phyloP scores from a whole-genome alignment of 2,329 filamentous ascomycete genomes.

The Colletotrichum sp. region DNA sequence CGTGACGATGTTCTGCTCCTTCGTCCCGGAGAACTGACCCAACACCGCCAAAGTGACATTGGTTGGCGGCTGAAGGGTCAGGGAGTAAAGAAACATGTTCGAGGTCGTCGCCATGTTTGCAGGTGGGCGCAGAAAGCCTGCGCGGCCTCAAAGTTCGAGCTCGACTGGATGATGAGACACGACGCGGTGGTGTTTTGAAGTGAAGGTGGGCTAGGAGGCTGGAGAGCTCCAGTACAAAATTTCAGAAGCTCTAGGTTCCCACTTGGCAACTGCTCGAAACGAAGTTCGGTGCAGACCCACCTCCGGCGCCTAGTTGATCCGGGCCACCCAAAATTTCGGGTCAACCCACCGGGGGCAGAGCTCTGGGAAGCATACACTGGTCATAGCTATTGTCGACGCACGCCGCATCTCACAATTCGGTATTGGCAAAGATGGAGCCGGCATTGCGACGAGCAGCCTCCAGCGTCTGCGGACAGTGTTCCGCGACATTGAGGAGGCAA shows the following conservation, averaged over 20 bases:
- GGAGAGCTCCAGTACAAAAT: conserved; percentile 19
- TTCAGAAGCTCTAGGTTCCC: conserved; percentile 21
- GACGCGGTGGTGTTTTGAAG: conserved; percentile 15
- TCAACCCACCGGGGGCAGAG: neutral
- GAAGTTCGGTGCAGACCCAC: neutral
- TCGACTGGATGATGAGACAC: conserved; percentile 9
- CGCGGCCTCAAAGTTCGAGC: conserved; percentile 42
- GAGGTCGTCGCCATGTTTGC: conserved; percentile 92
- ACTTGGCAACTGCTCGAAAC: conserved; percentile 2
- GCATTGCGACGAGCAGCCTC: conserved; percentile 26
- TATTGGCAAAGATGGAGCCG: conserved; percentile 22
- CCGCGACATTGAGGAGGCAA: conserved; percentile 17
- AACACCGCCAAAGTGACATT: conserved; percentile 89
- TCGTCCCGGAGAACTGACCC: conserved; percentile 94
- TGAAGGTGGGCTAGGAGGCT: conserved; percentile 16
- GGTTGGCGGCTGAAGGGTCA: conserved; percentile 93
- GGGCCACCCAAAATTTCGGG: conserved; percentile 22
- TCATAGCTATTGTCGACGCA: neutral
- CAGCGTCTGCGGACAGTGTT: conserved; percentile 27
- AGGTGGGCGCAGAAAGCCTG: conserved; percentile 56
- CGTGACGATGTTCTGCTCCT: conserved; percentile 96
- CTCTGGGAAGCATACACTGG: neutral
- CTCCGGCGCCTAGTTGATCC: conserved; percentile 13
- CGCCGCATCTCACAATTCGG: neutral
- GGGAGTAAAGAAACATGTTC: conserved; percentile 97